A percentile compares a stretch with the other conserved stretches of the same genome.
phyloP scores from a whole-genome alignment of 176 grass and related monocot species.

The Aegilops sharonensis region DNA sequence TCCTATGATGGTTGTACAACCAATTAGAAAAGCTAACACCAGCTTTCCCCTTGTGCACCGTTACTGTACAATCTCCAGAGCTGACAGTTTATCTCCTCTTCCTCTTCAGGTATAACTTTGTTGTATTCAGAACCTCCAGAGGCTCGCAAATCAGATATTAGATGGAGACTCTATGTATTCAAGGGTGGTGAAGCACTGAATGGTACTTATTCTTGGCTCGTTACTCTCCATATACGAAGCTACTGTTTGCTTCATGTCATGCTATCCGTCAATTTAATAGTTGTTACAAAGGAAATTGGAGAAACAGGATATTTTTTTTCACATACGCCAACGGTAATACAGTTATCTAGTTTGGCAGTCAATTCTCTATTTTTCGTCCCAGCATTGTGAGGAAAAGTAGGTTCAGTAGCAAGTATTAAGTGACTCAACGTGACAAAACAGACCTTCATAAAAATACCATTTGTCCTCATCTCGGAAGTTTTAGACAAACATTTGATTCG shows the following conservation, averaged over 20 bases:
- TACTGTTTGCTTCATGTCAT: slow-evolving; percentile 1
- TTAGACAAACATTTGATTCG: not conserved
- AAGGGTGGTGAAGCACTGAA: slow-evolving; percentile 84
- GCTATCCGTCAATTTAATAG: not conserved
- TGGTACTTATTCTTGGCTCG: slow-evolving; percentile 42
- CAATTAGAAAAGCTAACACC: not conserved
- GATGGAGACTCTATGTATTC: slow-evolving; percentile 97
- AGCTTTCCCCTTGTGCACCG: not conserved
- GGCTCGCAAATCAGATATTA: slow-evolving; percentile 71
- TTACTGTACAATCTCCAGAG: not conserved
- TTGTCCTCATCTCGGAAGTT: slow-evolving; percentile 7
- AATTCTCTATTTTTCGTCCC: slow-evolving; percentile 1
- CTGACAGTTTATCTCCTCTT: slow-evolving; percentile 24
- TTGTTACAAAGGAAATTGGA: not conserved
- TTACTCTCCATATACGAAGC: slow-evolving; percentile 27
- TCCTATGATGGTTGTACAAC: slow-evolving; percentile 2
- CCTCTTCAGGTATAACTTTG: slow-evolving; percentile 69
- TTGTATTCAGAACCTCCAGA: slow-evolving; percentile 84
- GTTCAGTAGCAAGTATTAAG: not conserved
- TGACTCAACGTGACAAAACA: not conserved
- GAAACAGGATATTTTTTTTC: not conserved
- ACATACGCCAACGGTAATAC: not conserved
- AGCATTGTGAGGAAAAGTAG: not conserved
- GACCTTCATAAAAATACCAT: not conserved
- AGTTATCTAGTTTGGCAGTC: not conserved